Evolutionary conservation across 129 eudicot genomes (phyloP).

Genomic region (Solidago caesia): DNA sequence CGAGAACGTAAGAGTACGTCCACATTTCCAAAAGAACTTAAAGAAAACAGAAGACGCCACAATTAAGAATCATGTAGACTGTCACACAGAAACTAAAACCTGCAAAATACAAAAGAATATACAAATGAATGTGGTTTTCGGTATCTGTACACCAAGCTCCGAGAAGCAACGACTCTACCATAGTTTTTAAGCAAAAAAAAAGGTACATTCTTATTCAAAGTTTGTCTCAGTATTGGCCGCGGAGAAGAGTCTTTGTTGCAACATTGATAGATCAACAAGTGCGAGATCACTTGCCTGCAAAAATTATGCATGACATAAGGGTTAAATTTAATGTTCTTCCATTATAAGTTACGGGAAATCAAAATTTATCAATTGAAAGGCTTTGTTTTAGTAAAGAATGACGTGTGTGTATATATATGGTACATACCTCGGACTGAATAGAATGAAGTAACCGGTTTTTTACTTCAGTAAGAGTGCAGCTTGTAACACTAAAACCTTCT

Average conservation of each 20-base stretch:
- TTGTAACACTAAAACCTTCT: slow-evolving; percentile 36
- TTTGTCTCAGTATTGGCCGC: slow-evolving; percentile 22
- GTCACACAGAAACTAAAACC: too few relatives aligned
- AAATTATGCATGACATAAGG: not conserved
- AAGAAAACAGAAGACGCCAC: too few relatives aligned
- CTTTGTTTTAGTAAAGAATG: not conserved
- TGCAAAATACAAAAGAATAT: too few relatives aligned
- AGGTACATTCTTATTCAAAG: not conserved
- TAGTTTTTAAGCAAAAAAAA: too few relatives aligned
- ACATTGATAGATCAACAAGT: slow-evolving; percentile 24
- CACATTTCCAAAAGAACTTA: too few relatives aligned
- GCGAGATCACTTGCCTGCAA: slow-evolving; percentile 38
- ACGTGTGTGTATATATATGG: not conserved
- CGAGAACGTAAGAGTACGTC: too few relatives aligned
- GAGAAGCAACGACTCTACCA: too few relatives aligned
- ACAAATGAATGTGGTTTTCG: too few relatives aligned
- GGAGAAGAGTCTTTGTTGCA: slow-evolving; percentile 36
- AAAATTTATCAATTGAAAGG: not conserved
- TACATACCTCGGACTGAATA: slow-evolving; percentile 30
- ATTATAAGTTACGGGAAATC: not conserved
- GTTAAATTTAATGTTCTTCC: too few relatives aligned
- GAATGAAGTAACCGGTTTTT: slow-evolving; percentile 33
- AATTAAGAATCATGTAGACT: too few relatives aligned
- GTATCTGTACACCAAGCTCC: too few relatives aligned
- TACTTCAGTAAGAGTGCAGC: slow-evolving; percentile 34